Evolutionary conservation across 176 grass and related monocot genomes (phyloP), one percentile per base, ranked within the genome.

Genomic region (Microstegium vimineum): DNA sequence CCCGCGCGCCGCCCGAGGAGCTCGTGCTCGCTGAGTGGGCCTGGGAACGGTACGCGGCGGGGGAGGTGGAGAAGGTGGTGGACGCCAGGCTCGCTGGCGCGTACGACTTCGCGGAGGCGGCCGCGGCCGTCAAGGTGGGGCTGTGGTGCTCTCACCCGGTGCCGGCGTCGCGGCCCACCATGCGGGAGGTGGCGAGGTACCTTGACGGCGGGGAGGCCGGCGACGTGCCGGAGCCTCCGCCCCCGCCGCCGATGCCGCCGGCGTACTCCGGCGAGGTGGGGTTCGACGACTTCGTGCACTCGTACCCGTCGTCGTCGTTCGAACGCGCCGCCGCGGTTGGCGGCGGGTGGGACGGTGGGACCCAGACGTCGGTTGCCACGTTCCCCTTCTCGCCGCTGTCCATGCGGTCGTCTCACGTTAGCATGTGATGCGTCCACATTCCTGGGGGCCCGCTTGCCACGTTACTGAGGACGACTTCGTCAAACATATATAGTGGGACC

Each of bases 201-300:
- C 89, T 97, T 2, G 94, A 97, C 35, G 45, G 65, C 31, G 89
- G 88, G 66, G 91, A 92, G 64, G 49, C 60, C 0, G 86, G 76
- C 33, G 94, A 94, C 32, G 83, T 94, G 32, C 94, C 91, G 0
- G 82, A 81, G 62, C 76, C 89, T 2, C 79, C 78, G 22, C 79
- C 70, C 0, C 85, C 87, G 49, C 85, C 87, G 25, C 71, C 82
- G 0, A 56, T 34, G 1, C 78, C 62, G 32, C 77, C 80, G 3
- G 84, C 75, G 45, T 76, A 36, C 54, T 74, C 87, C 13, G 86
- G 87, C 17, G 80, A 90, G 62, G 74, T 76, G 0, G 84, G 94
- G 7, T 94, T 90, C 78, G 87, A 94, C 22, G 91, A 94, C 86
- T 97, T 97, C 74, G 23, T 90, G 85, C 94, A 92, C 76, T 97